These are phyloP conservation scores for Tulasnella sp. DNA, from an alignment of 768 basidiomycete species.

Conservation along the genomic window DNA sequence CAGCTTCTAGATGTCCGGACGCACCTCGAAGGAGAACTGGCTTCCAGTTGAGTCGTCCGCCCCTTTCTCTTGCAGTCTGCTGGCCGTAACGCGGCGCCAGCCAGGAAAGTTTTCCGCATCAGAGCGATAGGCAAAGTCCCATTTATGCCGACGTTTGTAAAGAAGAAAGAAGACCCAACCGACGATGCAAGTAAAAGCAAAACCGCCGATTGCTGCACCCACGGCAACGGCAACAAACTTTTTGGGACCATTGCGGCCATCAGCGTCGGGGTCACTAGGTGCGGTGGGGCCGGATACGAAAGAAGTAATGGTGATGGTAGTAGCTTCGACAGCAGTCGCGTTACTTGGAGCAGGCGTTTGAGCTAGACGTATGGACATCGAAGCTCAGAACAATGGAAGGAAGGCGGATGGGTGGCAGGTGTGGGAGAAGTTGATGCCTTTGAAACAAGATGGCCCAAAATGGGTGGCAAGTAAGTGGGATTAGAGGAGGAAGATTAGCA, in stretches of 20 bases:
- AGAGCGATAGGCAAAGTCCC: not conserved
- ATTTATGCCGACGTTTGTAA: not conserved
- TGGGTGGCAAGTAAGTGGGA: not conserved
- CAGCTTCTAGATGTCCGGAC: too few species aligned
- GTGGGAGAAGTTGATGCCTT: not conserved
- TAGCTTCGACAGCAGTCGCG: too few species aligned
- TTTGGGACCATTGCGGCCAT: not conserved
- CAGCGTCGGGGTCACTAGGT: not conserved
- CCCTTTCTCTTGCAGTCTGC: not conserved
- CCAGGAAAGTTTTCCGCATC: conserved; percentile 11
- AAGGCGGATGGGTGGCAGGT: not conserved
- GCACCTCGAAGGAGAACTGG: not conserved
- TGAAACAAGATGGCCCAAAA: not conserved
- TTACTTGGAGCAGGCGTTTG: not conserved
- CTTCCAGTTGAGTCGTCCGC: not conserved
- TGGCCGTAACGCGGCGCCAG: not conserved
- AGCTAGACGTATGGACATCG: not conserved
- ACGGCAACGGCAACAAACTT: not conserved
- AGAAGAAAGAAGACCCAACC: not conserved
- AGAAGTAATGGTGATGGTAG: conserved; percentile 8
- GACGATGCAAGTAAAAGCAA: conserved; percentile 5
- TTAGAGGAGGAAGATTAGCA: not conserved
- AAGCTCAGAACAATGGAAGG: not conserved
- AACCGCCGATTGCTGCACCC: conserved; percentile 5
- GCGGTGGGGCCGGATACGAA: not conserved